Conservation (phyloP, 1,284 basidiomycete species). For the Sanguinoderma infundibulare region DNA sequence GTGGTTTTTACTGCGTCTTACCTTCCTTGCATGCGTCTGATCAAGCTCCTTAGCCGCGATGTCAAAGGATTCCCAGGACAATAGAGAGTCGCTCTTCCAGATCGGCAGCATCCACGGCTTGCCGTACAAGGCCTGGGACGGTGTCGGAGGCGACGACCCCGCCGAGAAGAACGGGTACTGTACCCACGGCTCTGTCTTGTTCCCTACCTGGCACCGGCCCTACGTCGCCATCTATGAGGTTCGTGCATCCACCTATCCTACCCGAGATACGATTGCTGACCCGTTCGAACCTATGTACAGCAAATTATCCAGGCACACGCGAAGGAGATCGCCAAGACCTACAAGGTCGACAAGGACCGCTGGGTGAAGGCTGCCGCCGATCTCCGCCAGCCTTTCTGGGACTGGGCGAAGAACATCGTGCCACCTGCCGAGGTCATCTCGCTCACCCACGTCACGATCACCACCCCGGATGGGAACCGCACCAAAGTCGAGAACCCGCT, state of each 20-base stretch:
- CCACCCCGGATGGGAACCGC: constrained; percentile 40
- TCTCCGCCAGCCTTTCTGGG: constrained; percentile 54
- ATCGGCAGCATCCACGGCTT: constrained; percentile 55
- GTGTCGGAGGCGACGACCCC: constrained; percentile 33
- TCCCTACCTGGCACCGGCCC: constrained; percentile 59
- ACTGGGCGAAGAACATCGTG: constrained; percentile 50
- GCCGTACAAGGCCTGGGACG: constrained; percentile 48
- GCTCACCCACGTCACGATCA: constrained; percentile 42
- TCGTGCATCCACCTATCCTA: constrained; percentile 3
- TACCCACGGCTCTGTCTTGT: constrained; percentile 51
- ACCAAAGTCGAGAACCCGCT: constrained; percentile 47
- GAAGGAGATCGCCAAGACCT: constrained; percentile 43
- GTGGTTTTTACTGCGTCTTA: too few species aligned
- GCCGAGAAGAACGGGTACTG: constrained; percentile 49
- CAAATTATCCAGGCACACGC: constrained; percentile 49
- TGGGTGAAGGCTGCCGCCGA: constrained; percentile 44
- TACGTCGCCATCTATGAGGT: constrained; percentile 57
- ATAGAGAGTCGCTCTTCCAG: constrained; percentile 46
- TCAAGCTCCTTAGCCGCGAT: constrained; percentile 36
- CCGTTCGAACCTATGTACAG: constrained; percentile 30
- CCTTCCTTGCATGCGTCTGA: not conserved
- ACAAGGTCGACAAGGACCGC: constrained; percentile 37
- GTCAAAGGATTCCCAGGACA: constrained; percentile 35
- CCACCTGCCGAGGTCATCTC: constrained; percentile 50
- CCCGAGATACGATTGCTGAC: not conserved